Evolutionary conservation across 176 grass and related monocot genomes (phyloP), one percentile per base, ranked within the genome.

Genomic region (Raddia guianensis): DNA sequence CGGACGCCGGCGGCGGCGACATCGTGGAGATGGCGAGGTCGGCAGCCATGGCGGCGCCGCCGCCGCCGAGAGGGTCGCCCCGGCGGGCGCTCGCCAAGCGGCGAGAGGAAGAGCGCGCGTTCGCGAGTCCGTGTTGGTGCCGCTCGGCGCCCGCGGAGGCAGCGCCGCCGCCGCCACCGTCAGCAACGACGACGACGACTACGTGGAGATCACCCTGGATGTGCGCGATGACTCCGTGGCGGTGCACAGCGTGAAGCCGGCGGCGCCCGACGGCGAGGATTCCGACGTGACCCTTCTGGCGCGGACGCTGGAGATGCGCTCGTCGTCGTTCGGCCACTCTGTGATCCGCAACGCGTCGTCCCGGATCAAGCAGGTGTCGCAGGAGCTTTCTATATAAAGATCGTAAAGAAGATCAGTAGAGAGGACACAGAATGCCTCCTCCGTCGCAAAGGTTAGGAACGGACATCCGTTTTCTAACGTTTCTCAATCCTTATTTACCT

Each of bases 221-320:
- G 27, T 27, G 27, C 27, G 27, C 27, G 27, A 27, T 1, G 27
- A 27, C 27, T 27, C 27, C 1, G 95, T 98, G n/a, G 95, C 92
- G 11, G 86, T 98, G 46, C 92, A 94, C 90, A 98, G 95, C 86
- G 87, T 98, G 7, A 93, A 87, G 75, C 92, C 90, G 0, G 78
- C 92, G 9, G 65, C 60, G 1, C 67, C 12, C 12, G 75, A 4
- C 53, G 86, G 74, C 0, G 76, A 92, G 4, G 90, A 98, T 75
- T 59, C 90, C 0, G 88, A 93, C 50, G 90, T 95, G 37, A 78
- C 84, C 74, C 86, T 94, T 34, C 88, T 95, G 62, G 86, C 86
- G 21, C 84, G 80, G 56, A 86, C 90, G 78, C 88, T 98, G 16
- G 95, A 98, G 90, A 89, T 61, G 43, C 86, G 84, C 13, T 86